Conservation (phyloP, 140 eudicot species). For the Stevia rebaudiana region DNA sequence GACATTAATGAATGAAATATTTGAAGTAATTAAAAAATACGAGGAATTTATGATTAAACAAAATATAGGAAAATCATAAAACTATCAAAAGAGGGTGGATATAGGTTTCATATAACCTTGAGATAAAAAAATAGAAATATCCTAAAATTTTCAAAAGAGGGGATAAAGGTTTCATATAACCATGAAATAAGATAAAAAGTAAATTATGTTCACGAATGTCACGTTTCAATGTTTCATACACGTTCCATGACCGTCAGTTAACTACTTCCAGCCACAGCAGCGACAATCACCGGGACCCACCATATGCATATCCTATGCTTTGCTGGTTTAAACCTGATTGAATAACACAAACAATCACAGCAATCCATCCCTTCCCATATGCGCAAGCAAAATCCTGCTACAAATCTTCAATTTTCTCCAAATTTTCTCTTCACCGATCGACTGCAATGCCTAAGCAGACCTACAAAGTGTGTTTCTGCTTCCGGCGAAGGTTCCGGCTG, state of each 20-base stretch:
- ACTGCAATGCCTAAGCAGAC: slow-evolving; percentile 47
- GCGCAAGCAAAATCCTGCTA: slow-evolving; percentile 5
- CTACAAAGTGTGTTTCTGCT: slow-evolving; percentile 69
- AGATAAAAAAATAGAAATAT: no score
- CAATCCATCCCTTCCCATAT: slow-evolving; percentile 25
- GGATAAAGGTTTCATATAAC: no score
- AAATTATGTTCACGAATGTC: no score
- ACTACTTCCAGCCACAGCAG: background rate
- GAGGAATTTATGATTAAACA: no score
- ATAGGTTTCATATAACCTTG: no score
- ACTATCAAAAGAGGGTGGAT: no score
- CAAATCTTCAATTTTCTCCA: slow-evolving; percentile 3
- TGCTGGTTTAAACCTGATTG: slow-evolving; percentile 19
- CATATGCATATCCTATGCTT: slow-evolving; percentile 12
- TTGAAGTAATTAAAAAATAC: no score
- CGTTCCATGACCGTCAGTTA: background rate
- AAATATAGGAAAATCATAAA: no score
- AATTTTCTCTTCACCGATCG: background rate
- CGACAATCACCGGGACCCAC: background rate
- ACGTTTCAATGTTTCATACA: no score
- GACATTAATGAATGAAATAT: no score
- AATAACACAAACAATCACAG: slow-evolving; percentile 15
- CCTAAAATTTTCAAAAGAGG: no score
- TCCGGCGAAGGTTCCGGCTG: slow-evolving; percentile 69
- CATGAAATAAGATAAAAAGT: no score